These are phyloP conservation scores for Alternaria ventricosa DNA, from an alignment of 2,329 filamentous ascomycete species.

Conservation along the genomic window DNA sequence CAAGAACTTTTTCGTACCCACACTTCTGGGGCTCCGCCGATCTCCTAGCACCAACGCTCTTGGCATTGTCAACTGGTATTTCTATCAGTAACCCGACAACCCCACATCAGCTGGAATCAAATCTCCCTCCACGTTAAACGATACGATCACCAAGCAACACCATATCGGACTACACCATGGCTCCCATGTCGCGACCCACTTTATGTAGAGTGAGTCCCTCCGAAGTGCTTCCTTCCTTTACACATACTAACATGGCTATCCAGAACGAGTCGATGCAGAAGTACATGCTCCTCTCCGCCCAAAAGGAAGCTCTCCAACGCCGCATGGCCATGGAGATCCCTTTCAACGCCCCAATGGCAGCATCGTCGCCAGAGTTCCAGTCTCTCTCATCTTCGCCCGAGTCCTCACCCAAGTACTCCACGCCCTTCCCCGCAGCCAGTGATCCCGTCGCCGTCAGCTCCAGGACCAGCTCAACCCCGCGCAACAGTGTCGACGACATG, in stretches of 20 bases:
- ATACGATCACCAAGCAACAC: constrained; percentile 1
- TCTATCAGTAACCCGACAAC: constrained; percentile 17
- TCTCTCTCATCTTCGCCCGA: constrained; percentile 44
- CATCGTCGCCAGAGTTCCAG: constrained; percentile 45
- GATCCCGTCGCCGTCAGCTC: constrained; percentile 33
- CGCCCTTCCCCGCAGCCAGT: constrained; percentile 32
- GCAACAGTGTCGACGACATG: constrained; percentile 39
- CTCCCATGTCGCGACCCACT: constrained; percentile 28
- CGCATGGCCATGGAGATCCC: constrained; percentile 48
- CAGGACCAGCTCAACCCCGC: constrained; percentile 16
- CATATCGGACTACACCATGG: constrained; percentile 16
- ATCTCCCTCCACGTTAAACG: constrained; percentile 2
- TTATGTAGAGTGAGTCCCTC: constrained; percentile 28
- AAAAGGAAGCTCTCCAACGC: constrained; percentile 50
- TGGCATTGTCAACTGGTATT: constrained; percentile 16
- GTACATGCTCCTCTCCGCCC: constrained; percentile 50
- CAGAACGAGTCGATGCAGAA: constrained; percentile 46
- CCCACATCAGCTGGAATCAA: constrained; percentile 18
- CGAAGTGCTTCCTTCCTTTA: background rate
- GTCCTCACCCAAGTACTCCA: constrained; percentile 29
- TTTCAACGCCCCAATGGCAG: constrained; percentile 39
- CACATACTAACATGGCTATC: constrained; percentile 15
- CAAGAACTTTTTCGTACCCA: constrained; percentile 19
- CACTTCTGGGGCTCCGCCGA: constrained; percentile 19
- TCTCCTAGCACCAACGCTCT: constrained; percentile 24